phyloP scores from a whole-genome alignment of 1,139 yeast genomes.

The Blastobotrys raffinosifermentans region DNA sequence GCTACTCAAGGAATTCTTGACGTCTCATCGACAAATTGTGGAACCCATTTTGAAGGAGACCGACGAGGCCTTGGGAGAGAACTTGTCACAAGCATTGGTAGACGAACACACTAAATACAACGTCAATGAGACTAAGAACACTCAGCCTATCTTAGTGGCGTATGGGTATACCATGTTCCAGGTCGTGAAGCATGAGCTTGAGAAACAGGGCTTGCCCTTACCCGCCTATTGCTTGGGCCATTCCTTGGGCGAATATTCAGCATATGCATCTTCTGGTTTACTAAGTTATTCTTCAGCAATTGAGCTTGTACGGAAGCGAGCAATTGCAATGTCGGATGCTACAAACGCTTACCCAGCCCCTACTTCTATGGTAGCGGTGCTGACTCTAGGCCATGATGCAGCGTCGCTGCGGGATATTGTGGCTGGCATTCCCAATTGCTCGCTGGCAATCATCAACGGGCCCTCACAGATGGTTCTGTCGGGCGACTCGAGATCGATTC shows the following conservation, averaged over 20 bases:
- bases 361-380: slow-evolving; percentile 9
- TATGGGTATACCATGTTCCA: slow-evolving; percentile 40
- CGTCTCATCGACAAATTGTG: slow-evolving; percentile 20
- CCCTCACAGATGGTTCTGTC: slow-evolving; percentile 41
- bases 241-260: slow-evolving; percentile 59
- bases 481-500: slow-evolving; percentile 33
- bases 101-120: slow-evolving; percentile 19
- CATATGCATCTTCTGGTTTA: slow-evolving; percentile 42
- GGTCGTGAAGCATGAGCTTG: slow-evolving; percentile 29
- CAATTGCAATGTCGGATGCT: slow-evolving; percentile 44
- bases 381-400: not conserved
- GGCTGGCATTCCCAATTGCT: not conserved
- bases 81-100: slow-evolving; percentile 24
- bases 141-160: slow-evolving; percentile 57
- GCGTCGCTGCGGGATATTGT: not conserved
- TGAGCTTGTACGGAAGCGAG: slow-evolving; percentile 47
- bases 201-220: slow-evolving; percentile 2
- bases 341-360: slow-evolving; percentile 25
- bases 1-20: slow-evolving; percentile 27
- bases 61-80: slow-evolving; percentile 28
- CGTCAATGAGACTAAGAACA: slow-evolving; percentile 40
- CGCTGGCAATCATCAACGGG: slow-evolving; percentile 38
- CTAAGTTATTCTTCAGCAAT: slow-evolving; percentile 41
- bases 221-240: slow-evolving; percentile 43
- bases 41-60: slow-evolving; percentile 29